Evolutionary conservation across 2,329 filamentous ascomycete genomes (phyloP).

Genomic region (Diplodia seriata): DNA sequence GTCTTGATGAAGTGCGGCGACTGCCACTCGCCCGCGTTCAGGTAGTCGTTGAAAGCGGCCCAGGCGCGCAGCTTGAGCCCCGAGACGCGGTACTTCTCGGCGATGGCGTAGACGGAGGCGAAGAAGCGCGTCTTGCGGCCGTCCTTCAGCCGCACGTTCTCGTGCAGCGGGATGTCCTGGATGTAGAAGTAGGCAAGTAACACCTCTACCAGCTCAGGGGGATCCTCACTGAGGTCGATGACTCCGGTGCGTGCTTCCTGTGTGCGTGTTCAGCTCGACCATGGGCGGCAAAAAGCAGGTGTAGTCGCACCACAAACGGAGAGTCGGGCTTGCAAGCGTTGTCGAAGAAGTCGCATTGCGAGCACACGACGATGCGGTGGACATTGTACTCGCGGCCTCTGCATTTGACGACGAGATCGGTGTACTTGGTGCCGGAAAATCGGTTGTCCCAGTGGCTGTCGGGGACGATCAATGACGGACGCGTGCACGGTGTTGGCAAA

Average conservation of each 20-base stretch:
- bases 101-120: conserved; percentile 5
- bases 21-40: not conserved
- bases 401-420: conserved; percentile 18
- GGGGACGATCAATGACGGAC: not conserved
- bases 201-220: conserved; percentile 10
- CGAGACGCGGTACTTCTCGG: conserved; percentile 9
- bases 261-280: not conserved
- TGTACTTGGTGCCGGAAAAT: conserved; percentile 5
- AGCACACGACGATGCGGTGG: conserved; percentile 4
- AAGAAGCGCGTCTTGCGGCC: conserved; percentile 1
- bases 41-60: not conserved
- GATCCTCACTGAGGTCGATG: conserved; percentile 22
- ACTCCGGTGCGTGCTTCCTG: conserved; percentile 18
- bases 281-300: no score
- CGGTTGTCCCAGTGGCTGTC: not conserved
- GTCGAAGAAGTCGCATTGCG: conserved; percentile 15
- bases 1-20: not conserved
- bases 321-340: conserved; percentile 9
- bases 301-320: not conserved
- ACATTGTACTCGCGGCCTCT: not conserved
- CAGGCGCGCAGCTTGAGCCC: conserved; percentile 7
- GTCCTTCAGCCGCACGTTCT: not conserved
- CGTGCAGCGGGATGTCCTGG: conserved; percentile 30
- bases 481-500: not conserved
- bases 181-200: conserved; percentile 29